Conservation (phyloP, 495 filamentous ascomycete genomes). For the Pseudomonodictys pantanalensis region DNA sequence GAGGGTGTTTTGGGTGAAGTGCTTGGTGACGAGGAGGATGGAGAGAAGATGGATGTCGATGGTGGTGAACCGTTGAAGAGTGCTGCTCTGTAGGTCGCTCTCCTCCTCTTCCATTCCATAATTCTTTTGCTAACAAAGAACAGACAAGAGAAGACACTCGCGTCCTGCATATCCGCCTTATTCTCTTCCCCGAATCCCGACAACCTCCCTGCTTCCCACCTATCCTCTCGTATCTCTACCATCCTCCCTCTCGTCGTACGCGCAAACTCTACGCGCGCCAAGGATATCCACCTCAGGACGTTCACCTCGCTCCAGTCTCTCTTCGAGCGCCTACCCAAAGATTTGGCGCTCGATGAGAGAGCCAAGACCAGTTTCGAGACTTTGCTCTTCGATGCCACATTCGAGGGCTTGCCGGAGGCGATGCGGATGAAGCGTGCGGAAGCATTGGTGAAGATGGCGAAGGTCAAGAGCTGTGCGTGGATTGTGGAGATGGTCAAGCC, state of each 20-base stretch:
- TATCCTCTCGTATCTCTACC: conserved; percentile 8
- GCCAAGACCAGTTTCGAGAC: conserved; percentile 4
- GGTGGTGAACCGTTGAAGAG: conserved; percentile 31
- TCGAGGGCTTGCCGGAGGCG: conserved; percentile 30
- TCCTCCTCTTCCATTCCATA: neutral
- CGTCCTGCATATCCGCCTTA: conserved; percentile 16
- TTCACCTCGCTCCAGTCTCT: conserved; percentile 27
- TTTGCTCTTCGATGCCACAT: conserved; percentile 31
- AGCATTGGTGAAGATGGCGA: conserved; percentile 22
- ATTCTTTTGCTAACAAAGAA: conserved; percentile 2
- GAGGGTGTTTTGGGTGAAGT: conserved; percentile 43
- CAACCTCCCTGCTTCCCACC: conserved; percentile 1
- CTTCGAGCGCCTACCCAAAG: conserved; percentile 20
- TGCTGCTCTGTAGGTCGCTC: conserved; percentile 21
- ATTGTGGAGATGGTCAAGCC: conserved; percentile 19
- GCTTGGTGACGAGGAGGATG: conserved; percentile 48
- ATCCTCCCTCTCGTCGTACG: conserved; percentile 13
- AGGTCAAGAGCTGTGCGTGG: conserved; percentile 15
- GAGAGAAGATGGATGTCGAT: conserved; percentile 64
- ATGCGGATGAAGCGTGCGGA: conserved; percentile 32
- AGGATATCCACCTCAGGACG: conserved; percentile 20
- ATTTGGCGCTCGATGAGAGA: neutral
- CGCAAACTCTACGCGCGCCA: conserved; percentile 20
- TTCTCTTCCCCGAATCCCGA: conserved; percentile 2
- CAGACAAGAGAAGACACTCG: conserved; percentile 34